Base-by-base conservation (phyloP, 2,329 filamentous ascomycete genomes). In the Celoporthe dispersa region DNA sequence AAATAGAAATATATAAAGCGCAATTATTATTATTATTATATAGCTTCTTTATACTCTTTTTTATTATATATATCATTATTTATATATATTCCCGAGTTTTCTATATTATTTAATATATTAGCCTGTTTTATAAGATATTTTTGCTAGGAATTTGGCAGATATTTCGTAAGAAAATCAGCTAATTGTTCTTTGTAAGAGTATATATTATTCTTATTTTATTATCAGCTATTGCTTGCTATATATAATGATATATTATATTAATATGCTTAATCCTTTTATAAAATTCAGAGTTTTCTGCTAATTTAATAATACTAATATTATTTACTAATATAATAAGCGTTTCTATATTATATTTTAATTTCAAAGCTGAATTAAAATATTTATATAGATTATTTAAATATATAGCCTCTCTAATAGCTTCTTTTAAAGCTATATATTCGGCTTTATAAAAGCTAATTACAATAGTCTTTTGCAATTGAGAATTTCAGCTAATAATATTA, bases 231-330 rank as follows among this genome's bases (percentile, higher is more conserved):
- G 33, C 57, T 11, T 33, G 25, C 25, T 33, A 35, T 9, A 14
- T 48, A 44, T 41, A 63, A 5, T 63, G 3, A 44, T 44, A 63
- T 25, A 35, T 22, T 37, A 61, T 22, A 6, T 37, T 19, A 1
- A 61, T 61, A 61, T 61, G 31, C 31, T 61, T 63, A 31, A 35
- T 63, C 44, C 61, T 63, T 63, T 63, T 63, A 63, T 63, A 31
- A 63, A 63, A 63, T 25, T 63, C 19, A 11, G 19, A 35, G 16
- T 63, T 63, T 44, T 63, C 25, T 11, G 61, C 61, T 63, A 63
- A 22, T 63, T 44, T 63, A 12, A 41, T 63, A 63, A 35, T 35
- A 31, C 19, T 44, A 39, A 11, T 44, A 44, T 63, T 63, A 63
- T 63, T n/a, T 63, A 44, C n/a, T 41, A 63, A 31, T 3, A 63